Percentiles rank a stretch among this genome's conserved stretches.
phyloP scores from a whole-genome alignment of 805 yeast genomes.

The Isabelozyma rhagii region DNA sequence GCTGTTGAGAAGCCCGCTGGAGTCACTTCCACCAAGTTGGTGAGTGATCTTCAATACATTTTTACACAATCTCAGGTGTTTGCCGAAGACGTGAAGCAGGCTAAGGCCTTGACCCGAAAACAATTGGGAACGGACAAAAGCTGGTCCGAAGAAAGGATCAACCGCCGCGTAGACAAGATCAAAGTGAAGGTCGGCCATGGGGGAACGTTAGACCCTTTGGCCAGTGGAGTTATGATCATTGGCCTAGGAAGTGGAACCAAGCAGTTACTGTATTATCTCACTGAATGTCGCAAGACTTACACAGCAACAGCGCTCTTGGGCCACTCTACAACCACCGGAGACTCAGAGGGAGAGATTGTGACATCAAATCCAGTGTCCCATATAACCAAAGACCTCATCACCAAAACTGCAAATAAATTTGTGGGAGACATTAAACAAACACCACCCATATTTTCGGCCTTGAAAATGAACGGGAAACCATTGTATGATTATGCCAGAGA shows the following conservation, averaged over 20 bases:
- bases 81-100: slow-evolving; percentile 48
- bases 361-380: slow-evolving; percentile 55
- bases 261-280: slow-evolving; percentile 64
- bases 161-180: slow-evolving; percentile 48
- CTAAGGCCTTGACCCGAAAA: slow-evolving; percentile 43
- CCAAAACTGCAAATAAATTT: slow-evolving; percentile 55
- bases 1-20: slow-evolving; percentile 91
- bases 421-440: slow-evolving; percentile 82
- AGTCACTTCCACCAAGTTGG: slow-evolving; percentile 70
- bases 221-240: slow-evolving; percentile 88
- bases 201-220: slow-evolving; percentile 93
- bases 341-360: slow-evolving; percentile 80
- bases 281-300: slow-evolving; percentile 74
- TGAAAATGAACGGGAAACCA: slow-evolving; percentile 92
- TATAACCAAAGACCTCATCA: slow-evolving; percentile 51
- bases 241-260: slow-evolving; percentile 96
- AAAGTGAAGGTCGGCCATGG: slow-evolving; percentile 96
- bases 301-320: slow-evolving; percentile 86
- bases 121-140: slow-evolving; percentile 36
- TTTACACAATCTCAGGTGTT: slow-evolving; percentile 62
- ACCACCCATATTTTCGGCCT: slow-evolving; percentile 93
- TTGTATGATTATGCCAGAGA: slow-evolving; percentile 91
- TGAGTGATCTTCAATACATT: slow-evolving; percentile 60
- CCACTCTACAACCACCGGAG: slow-evolving; percentile 90
- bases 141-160: slow-evolving; percentile 46